Base-by-base conservation (phyloP, 2,329 filamentous ascomycete genomes). In the Cytospora schulzeri region DNA sequence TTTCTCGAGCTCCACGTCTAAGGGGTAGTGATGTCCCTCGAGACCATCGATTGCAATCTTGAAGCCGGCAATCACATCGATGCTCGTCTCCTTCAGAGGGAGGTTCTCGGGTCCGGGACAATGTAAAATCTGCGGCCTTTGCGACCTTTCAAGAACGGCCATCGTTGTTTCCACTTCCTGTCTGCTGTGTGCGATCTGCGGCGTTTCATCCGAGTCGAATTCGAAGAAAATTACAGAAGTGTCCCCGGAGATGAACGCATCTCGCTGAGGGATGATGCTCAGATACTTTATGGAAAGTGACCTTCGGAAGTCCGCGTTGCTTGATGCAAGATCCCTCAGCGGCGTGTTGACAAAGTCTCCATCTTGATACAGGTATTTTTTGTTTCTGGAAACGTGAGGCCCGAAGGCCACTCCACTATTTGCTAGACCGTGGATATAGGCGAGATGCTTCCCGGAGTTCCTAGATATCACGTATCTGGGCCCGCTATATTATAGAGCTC, bases 331-430 rank as follows among this genome's bases (percentile, higher is more conserved):
- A 3, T 68, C 48, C 38, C 38, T 4, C 19, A 41, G 38, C 15
- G 38, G 38, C 5, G 17, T 19, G 7, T 8, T n/a, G 19, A 41
- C 15, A 63, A 76, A 75, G 31, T 69, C 68, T 7, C 69, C 70
- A 65, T 78, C 75, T 48, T 78, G 73, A 60, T 78, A 78, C 17
- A 77, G 70, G 52, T 72, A 78, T 62, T 76, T 78, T 17, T 69
- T 70, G 61, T 76, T 78, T 11, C 73, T 70, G 1, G 74, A 72
- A 17, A 77, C 69, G 60, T 71, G 64, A 5, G 70, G 60, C 19
- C 67, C 73, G 19, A 76, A 68, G 28, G 67, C 63, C 9, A 72
- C 51, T 15, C 64, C 68, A 14, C 69, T 71, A 62, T 72, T 74
- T 65, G 72, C 68, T 35, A 69, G 70, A 62, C 72, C 70, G 22